Evolutionary conservation across 106 monocot genomes (phyloP), one percentile per base, ranked within the genome.

Genomic region (Platanthera zijinensis): DNA sequence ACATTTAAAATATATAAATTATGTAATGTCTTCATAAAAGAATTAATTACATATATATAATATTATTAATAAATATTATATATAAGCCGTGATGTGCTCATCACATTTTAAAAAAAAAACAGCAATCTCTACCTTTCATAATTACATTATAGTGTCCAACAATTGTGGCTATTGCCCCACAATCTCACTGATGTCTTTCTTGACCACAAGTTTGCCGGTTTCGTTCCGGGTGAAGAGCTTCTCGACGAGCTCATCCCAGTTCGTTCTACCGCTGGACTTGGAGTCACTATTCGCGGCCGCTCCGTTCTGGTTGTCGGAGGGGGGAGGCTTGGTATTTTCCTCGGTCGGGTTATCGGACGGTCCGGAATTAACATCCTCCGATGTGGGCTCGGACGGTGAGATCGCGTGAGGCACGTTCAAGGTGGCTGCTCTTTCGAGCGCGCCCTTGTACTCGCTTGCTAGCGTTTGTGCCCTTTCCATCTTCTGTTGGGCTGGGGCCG

Each of bases 391-490:
- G 12, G 77, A 48, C 21, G 79, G 78, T 12, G 84, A 56, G 54
- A 78, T 78, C 0, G 93, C 91, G 74, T 94, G 80, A 2, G 93
- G 93, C 11, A 97, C 78, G 9, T 94, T 69, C 77, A 94, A 75
- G 75, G 78, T 91, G 51, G 81, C 80, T 39, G 91, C 89, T 66
- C 84, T 86, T 76, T 88, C 83, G 8, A 97, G 69, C 3, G 96
- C 96, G 32, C 84, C 77, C 57, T 75, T 89, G 86, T 97, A 89
- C 51, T 97, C 96, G 68, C 84, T 83, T 32, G 86, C 76, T 3
- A 87, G 81, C n/a, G 86, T 86, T 18, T 86, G 76, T 51, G 83
- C 86, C 77, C 96, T 94, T 71, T 86, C 87, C 96, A 94, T 97
- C 70, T 71, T 97, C 77, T 87, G 89, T 7, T 63, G 47, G 50